These are phyloP conservation scores for Pseudocercospora vitis DNA, from an alignment of 2,329 filamentous ascomycete genomes.

Conservation along the genomic window DNA sequence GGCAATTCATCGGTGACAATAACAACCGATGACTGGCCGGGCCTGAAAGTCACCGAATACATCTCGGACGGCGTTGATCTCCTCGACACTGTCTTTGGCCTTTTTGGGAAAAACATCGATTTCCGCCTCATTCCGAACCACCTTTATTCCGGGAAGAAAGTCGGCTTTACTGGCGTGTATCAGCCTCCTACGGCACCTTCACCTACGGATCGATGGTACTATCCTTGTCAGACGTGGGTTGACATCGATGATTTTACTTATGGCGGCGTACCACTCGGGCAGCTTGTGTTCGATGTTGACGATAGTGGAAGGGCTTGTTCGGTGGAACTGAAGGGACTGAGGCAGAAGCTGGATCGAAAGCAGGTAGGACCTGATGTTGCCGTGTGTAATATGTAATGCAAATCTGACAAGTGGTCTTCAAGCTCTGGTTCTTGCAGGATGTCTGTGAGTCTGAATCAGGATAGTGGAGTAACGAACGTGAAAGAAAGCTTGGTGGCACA, in stretches of 20 bases:
- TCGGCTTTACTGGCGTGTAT: constrained; percentile 23
- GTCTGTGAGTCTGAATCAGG: neutral
- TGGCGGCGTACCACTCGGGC: constrained; percentile 24
- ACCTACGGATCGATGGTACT: constrained; percentile 22
- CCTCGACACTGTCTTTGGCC: constrained; percentile 24
- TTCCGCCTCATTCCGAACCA: constrained; percentile 34
- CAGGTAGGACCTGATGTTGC: constrained; percentile 13
- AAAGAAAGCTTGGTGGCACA: too few relatives aligned
- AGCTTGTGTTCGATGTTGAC: constrained; percentile 30
- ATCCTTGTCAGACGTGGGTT: constrained; percentile 19
- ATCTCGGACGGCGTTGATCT: constrained; percentile 39
- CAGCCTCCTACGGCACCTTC: constrained; percentile 18
- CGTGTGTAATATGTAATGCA: neutral
- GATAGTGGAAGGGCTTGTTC: constrained; percentile 16
- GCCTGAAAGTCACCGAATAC: constrained; percentile 36
- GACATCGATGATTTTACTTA: constrained; percentile 28
- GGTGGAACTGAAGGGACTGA: constrained; percentile 20
- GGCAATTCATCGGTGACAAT: constrained; percentile 30
- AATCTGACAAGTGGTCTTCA: neutral
- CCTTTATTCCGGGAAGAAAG: constrained; percentile 20
- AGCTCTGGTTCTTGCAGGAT: neutral
- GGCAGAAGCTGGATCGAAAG: constrained; percentile 19
- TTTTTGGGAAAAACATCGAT: constrained; percentile 17
- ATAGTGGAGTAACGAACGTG: neutral
- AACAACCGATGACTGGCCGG: constrained; percentile 29